These are phyloP conservation scores for Mycena venus DNA, from an alignment of 768 basidiomycete genomes.

Conservation along the genomic window DNA sequence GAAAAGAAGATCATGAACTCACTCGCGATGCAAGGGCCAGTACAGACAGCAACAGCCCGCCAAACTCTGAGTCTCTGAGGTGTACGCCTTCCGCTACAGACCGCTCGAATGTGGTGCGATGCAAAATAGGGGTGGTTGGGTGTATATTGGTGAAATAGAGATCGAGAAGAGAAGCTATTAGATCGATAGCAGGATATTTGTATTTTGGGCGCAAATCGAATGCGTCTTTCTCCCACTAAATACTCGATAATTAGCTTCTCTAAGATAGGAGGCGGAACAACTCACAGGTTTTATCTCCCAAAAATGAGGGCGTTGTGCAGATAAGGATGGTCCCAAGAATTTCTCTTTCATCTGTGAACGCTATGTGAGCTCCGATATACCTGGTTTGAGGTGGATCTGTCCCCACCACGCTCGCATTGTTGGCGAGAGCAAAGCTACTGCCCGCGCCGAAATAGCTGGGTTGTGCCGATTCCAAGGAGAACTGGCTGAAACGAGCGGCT, in stretches of 20 bases:
- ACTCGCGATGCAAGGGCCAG: slow-evolving; percentile 71
- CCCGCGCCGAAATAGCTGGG: slow-evolving; percentile 54
- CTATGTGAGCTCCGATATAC: no score
- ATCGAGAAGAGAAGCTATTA: slow-evolving; percentile 65
- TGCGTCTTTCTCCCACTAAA: slow-evolving; percentile 55
- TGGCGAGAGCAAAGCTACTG: slow-evolving; percentile 58
- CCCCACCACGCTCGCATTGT: slow-evolving; percentile 54
- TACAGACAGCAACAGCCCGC: slow-evolving; percentile 68
- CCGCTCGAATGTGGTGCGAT: slow-evolving; percentile 73
- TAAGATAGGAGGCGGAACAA: background rate
- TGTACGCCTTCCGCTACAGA: slow-evolving; percentile 62
- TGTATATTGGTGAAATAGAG: slow-evolving; percentile 73
- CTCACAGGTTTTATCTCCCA: slow-evolving; percentile 27
- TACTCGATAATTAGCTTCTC: background rate
- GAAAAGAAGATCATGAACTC: slow-evolving; percentile 52
- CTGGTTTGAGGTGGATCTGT: background rate
- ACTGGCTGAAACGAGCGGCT: background rate
- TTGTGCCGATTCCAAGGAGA: background rate
- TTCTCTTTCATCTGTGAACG: slow-evolving; percentile 6
- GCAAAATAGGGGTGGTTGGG: slow-evolving; percentile 67
- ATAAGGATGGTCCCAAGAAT: background rate
- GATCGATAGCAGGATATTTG: slow-evolving; percentile 61
- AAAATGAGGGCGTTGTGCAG: slow-evolving; percentile 29
- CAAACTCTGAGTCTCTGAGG: slow-evolving; percentile 64
- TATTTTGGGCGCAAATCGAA: slow-evolving; percentile 43